Base-by-base conservation (phyloP, 805 yeast genomes). In the Wickerhamiella australiensis region DNA sequence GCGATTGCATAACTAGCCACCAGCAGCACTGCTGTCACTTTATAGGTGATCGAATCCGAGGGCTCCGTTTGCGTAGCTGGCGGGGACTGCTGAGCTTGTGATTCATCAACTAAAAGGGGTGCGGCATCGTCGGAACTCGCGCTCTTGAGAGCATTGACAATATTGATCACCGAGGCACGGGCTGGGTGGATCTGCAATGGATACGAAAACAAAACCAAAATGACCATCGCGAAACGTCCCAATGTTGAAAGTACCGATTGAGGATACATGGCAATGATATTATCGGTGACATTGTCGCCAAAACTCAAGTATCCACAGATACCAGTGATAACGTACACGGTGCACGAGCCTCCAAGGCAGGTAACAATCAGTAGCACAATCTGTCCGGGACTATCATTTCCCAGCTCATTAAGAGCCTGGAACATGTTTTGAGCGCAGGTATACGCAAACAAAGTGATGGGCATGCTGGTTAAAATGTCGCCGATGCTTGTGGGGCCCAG, bases 351-450 rank as follows among this genome's bases (percentile, higher is more conserved):
- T 0, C 74, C 69, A 53, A 86, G 75, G 1, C 88, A 78, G 7
- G 66, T 54, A 17, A 64, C 52, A 20, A 80, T 74, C 35, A 85
- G 71, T 17, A 59, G 64, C 50, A 70, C 66, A 53, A 79, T 68
- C 29, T 67, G 68, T 5, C 60, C 52, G n/a, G 75, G 66, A 0
- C 82, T 67, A 53, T 73, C 74, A 56, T 78, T 78, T 26, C 64
- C 65, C 25, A 88, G 73, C 66, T 90, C 97, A 59, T 88, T 90
- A 49, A 87, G 76, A 50, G 88, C 76, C 1, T 95, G 78, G 59
- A 85, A 86, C 86, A 85, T 85, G 66, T 90, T 90, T 64, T 90
- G 96, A 61, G 90, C 96, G 59, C 96, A 92, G 0, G 97, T 90
- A 65, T 79, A 90, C 0, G 96, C 95, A 70, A 90, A 88, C 12